A percentile compares a stretch with the other conserved stretches of the same genome.
phyloP scores from a whole-genome alignment of 169 alveolate genomes.

The Sarcocystis neurona region DNA sequence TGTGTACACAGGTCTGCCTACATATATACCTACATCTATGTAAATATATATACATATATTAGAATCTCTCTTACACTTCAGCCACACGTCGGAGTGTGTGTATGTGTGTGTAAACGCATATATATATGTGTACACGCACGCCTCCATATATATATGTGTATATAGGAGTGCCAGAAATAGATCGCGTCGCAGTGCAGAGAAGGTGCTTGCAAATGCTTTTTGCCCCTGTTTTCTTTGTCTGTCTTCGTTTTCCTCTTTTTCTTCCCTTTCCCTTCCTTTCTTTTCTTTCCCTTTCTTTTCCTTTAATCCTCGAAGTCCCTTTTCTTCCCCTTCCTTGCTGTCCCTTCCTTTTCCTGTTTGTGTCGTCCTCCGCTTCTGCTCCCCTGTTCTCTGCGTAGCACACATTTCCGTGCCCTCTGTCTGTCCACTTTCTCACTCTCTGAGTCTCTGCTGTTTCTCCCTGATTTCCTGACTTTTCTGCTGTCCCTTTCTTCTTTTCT shows the following conservation, averaged over 20 bases:
- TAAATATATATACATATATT: no score
- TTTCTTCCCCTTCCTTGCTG: not conserved
- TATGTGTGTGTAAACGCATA: no score
- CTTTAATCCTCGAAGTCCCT: not conserved
- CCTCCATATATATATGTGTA: no score
- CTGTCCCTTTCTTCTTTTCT: not conserved
- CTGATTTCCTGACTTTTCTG: not conserved
- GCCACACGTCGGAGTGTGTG: no score
- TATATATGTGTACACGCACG: no score
- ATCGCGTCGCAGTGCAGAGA: no score
- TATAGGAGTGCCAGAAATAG: no score
- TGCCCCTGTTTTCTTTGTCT: not conserved
- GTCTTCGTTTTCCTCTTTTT: not conserved
- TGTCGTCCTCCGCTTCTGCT: not conserved
- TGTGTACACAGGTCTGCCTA: no score
- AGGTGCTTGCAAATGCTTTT: not conserved
- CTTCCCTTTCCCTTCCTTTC: not conserved
- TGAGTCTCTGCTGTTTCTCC: not conserved
- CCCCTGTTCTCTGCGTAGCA: not conserved
- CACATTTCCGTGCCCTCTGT: not conserved
- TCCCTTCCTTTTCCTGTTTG: not conserved
- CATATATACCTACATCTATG: no score
- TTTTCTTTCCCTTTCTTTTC: not conserved
- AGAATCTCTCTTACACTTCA: no score
- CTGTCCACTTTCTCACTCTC: not conserved